phyloP scores from a whole-genome alignment of 2,329 filamentous ascomycete genomes.

The Plectosphaerella sp. region DNA sequence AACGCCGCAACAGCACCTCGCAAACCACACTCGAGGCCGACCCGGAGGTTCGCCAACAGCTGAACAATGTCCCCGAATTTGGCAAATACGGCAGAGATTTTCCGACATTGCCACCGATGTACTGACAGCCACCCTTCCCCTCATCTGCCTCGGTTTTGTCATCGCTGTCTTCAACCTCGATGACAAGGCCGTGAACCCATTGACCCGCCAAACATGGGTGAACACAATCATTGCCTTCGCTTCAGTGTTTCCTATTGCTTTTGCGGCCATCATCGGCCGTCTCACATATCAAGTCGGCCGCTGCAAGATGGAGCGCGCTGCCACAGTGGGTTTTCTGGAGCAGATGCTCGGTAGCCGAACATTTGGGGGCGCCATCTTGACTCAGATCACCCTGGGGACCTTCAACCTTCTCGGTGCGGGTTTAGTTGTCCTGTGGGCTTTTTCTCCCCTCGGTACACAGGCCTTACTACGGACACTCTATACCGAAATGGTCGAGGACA shows the following conservation, averaged over 20 bases:
- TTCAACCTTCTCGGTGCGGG: constrained; percentile 18
- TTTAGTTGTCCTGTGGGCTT: constrained; percentile 20
- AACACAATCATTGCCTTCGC: neutral
- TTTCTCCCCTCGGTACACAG: constrained; percentile 25
- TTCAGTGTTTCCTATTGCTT: constrained; percentile 23
- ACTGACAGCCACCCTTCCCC: no score
- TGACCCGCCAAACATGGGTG: no score
- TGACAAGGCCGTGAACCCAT: no score
- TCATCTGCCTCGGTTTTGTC: no score
- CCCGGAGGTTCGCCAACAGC: no score
- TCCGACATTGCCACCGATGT: no score
- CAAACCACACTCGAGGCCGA: no score
- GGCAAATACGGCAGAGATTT: no score
- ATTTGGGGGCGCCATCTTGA: constrained; percentile 17
- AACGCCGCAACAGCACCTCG: no score
- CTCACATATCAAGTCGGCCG: constrained; percentile 17
- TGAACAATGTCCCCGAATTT: no score
- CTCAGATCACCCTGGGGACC: constrained; percentile 17
- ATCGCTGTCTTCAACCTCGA: no score
- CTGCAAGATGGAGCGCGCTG: constrained; percentile 21
- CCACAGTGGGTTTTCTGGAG: constrained; percentile 19
- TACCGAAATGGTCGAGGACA: neutral
- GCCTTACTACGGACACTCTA: constrained; percentile 15
- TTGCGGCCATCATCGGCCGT: constrained; percentile 20
- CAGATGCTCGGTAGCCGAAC: constrained; percentile 24